Percentiles rank a stretch among this genome's conserved stretches.
These are phyloP conservation scores for Umbelopsis vinacea DNA, from an alignment of 192 early-diverging fungal species.

Conservation along the genomic window DNA sequence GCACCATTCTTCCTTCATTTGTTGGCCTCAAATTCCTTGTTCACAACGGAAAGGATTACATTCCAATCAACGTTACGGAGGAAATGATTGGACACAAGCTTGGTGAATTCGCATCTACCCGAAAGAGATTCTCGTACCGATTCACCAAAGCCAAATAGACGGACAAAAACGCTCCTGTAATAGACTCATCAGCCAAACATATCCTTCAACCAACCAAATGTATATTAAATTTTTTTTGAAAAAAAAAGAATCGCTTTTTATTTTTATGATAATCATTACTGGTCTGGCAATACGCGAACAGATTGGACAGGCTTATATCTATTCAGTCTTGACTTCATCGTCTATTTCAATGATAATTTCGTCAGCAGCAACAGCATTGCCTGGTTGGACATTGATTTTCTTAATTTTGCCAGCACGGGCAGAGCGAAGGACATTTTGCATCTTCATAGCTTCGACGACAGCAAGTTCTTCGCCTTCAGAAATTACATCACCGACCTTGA, in stretches of 20 bases:
- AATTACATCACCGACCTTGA: constrained; percentile 80
- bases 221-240: neutral
- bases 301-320: neutral
- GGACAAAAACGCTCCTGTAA: neutral
- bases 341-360: constrained; percentile 77
- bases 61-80: constrained; percentile 83
- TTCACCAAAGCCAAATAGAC: constrained; percentile 76
- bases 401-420: constrained; percentile 78
- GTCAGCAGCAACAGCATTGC: constrained; percentile 79
- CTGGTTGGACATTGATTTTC: constrained; percentile 73
- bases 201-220: neutral
- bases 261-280: neutral
- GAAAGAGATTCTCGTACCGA: constrained; percentile 82
- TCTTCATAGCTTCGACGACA: constrained; percentile 97
- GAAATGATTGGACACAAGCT: constrained; percentile 95
- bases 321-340: constrained; percentile 32
- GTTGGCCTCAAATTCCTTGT: constrained; percentile 88
- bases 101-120: constrained; percentile 92
- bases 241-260: neutral
- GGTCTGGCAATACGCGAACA: too few relatives aligned
- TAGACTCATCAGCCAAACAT: neutral
- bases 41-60: constrained; percentile 92
- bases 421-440: constrained; percentile 92
- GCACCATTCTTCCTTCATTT: constrained; percentile 90
- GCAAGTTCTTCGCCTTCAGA: constrained; percentile 83